Conservation (phyloP, 1,284 basidiomycete genomes). For the Quambalaria eucalypti region DNA sequence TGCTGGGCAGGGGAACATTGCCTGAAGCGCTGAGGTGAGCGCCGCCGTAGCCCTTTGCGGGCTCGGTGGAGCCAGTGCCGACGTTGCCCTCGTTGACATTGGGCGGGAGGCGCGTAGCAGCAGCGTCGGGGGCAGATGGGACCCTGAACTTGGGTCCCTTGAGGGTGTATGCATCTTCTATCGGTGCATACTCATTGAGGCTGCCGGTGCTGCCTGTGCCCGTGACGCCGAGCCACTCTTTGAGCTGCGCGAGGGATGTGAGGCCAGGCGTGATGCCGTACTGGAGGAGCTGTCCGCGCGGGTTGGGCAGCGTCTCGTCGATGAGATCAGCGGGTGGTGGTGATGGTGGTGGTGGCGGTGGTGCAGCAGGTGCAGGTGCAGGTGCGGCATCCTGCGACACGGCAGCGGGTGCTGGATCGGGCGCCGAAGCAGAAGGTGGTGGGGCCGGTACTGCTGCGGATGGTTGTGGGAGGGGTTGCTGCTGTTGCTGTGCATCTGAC, state of each 20-base stretch:
- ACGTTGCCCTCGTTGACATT: neutral
- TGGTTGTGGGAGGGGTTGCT: neutral
- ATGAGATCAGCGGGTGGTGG: constrained; percentile 1
- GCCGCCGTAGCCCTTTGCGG: neutral
- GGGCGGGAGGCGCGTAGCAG: neutral
- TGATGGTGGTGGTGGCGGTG: neutral
- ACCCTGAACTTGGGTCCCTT: neutral
- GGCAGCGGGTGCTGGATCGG: neutral
- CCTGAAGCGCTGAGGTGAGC: neutral
- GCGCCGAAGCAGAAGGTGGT: neutral
- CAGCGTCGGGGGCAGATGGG: neutral
- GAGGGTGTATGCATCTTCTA: constrained; percentile 12
- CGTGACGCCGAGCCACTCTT: neutral
- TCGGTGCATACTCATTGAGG: constrained; percentile 6
- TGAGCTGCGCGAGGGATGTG: neutral
- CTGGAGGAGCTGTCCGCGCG: constrained; percentile 25
- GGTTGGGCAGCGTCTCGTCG: constrained; percentile 15
- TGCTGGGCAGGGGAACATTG: neutral
- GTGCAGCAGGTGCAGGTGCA: neutral
- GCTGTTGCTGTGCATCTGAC: neutral
- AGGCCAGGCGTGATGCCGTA: constrained; percentile 15
- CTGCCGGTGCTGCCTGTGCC: too few relatives aligned
- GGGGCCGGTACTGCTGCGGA: neutral
- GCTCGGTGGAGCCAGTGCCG: neutral
- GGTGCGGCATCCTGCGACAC: neutral